Percentiles rank a stretch among this genome's conserved stretches.
These are phyloP conservation scores for Paecilomyces formosus DNA, from an alignment of 2,329 filamentous ascomycete species.

Conservation along the genomic window DNA sequence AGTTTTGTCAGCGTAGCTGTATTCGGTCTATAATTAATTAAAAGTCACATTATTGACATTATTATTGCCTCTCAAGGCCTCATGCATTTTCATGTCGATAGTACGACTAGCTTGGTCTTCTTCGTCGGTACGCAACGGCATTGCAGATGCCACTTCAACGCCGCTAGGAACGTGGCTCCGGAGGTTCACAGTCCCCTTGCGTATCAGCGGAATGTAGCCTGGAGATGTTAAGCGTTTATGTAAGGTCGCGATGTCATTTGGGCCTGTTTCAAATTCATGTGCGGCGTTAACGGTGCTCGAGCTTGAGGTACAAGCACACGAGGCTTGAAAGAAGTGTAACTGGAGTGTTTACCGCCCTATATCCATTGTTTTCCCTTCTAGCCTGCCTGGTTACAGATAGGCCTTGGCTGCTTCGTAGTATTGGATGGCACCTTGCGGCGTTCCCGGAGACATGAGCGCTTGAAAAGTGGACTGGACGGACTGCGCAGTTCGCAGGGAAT, in stretches of 20 bases:
- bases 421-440: neutral
- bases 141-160: neutral
- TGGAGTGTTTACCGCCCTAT: neutral
- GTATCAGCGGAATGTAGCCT: neutral
- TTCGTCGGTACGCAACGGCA: neutral
- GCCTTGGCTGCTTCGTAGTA: neutral
- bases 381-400: neutral
- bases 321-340: neutral
- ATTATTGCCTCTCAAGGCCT: neutral
- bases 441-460: neutral
- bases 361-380: neutral
- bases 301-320: neutral
- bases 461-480: neutral
- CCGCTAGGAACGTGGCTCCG: neutral
- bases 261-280: neutral
- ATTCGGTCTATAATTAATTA: neutral
- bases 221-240: neutral
- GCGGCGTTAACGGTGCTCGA: neutral
- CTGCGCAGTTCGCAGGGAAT: neutral
- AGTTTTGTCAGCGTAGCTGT: neutral
- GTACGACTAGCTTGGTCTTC: neutral
- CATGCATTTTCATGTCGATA: neutral
- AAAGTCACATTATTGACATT: too few relatives aligned
- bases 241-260: neutral
- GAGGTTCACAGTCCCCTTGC: neutral